Evolutionary conservation across 805 yeast genomes (phyloP).

Genomic region (Saitoella complicata): DNA sequence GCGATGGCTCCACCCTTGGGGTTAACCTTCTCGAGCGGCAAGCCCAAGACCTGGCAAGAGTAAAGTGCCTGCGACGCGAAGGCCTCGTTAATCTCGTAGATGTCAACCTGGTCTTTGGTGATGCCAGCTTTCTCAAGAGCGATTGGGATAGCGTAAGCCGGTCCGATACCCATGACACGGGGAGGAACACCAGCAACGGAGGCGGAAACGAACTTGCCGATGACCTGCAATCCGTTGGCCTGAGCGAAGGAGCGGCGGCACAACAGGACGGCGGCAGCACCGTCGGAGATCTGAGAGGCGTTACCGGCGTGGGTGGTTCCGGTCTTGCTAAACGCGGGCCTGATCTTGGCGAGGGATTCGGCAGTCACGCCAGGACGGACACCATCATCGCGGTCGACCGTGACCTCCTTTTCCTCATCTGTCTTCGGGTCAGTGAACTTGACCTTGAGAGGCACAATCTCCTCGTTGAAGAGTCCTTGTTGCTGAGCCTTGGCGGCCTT

Average conservation of each 20-base stretch:
- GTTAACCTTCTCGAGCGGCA: constrained; percentile 59
- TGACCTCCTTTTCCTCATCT: constrained; percentile 37
- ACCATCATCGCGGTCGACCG: constrained; percentile 67
- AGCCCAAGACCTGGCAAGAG: constrained; percentile 47
- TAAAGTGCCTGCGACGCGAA: constrained; percentile 88
- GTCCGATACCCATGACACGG: constrained; percentile 95
- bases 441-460: constrained; percentile 67
- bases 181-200: constrained; percentile 89
- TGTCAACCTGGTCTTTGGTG: constrained; percentile 45
- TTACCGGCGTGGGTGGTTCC: constrained; percentile 93
- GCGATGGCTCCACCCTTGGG: constrained; percentile 97
- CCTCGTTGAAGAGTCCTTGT: constrained; percentile 66
- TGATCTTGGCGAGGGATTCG: constrained; percentile 52
- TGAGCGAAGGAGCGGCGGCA: constrained; percentile 79
- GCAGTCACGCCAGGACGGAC: constrained; percentile 79
- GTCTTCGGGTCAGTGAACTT: constrained; percentile 39
- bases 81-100: constrained; percentile 89
- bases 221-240: constrained; percentile 47
- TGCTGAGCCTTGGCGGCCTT: constrained; percentile 68
- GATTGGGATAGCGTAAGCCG: constrained; percentile 86
- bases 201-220: constrained; percentile 68
- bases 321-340: constrained; percentile 71
- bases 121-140: constrained; percentile 49
- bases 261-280: constrained; percentile 79
- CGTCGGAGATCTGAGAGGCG: constrained; percentile 90